Conservation (phyloP, 192 early-diverging fungal genomes). For the Mortierella hygrophila region DNA sequence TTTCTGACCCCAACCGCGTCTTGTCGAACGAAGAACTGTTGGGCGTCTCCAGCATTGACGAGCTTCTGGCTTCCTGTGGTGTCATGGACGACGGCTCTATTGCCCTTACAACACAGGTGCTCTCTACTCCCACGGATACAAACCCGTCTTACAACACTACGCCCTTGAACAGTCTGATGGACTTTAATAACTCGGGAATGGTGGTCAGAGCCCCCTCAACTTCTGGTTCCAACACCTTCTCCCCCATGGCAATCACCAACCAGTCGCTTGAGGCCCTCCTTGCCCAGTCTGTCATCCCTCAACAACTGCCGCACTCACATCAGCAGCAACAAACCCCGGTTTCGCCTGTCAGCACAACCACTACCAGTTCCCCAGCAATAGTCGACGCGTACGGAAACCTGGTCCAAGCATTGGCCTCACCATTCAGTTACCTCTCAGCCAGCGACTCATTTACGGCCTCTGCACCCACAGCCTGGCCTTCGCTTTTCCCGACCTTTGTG, state of each 20-base stretch:
- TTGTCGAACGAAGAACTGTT: constrained; percentile 36
- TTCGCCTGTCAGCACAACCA: neutral
- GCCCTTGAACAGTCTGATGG: constrained; percentile 25
- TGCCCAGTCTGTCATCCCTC: constrained; percentile 17
- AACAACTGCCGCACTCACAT: constrained; percentile 1
- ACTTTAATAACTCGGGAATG: constrained; percentile 15
- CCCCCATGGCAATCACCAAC: constrained; percentile 36
- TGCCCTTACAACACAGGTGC: neutral
- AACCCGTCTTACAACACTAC: constrained; percentile 27
- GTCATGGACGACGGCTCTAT: neutral
- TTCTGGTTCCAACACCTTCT: constrained; percentile 25
- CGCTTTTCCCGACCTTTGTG: constrained; percentile 28
- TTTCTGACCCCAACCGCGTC: constrained; percentile 28
- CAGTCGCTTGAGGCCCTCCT: constrained; percentile 34
- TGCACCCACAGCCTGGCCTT: constrained; percentile 37
- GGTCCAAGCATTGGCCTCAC: constrained; percentile 19
- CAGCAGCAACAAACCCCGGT: constrained; percentile 12
- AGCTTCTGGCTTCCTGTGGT: constrained; percentile 39
- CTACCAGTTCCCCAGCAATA: neutral
- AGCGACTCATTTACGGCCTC: neutral
- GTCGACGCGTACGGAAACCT: constrained; percentile 13
- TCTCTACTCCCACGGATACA: constrained; percentile 31
- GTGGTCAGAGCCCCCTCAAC: constrained; percentile 11
- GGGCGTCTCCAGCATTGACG: constrained; percentile 36
- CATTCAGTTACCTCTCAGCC: constrained; percentile 28